Evolutionary conservation across 176 grass and related monocot species (phyloP).

Genomic region (Aegilops speltoides): DNA sequence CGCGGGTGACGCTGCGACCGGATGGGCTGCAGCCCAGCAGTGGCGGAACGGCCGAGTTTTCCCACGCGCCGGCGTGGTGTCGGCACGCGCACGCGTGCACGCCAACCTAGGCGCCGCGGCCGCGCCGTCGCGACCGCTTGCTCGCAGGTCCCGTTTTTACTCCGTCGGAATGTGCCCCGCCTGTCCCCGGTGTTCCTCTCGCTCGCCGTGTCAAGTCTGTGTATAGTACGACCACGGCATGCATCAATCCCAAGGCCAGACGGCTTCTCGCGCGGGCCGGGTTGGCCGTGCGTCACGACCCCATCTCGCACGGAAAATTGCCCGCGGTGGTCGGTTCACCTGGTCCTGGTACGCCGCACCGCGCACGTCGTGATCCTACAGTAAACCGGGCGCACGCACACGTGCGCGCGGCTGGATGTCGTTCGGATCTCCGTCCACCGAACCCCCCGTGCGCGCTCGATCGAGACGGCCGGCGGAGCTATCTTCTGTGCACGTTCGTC

Average conservation of each 20-base stretch:
- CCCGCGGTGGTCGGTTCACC: not conserved
- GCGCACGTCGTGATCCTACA: conserved; percentile 16
- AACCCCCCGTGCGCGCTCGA: not conserved
- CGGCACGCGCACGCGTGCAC: not conserved
- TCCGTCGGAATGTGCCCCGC: not conserved
- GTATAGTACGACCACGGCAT: no score
- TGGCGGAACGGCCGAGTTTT: not conserved
- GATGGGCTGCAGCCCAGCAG: not conserved
- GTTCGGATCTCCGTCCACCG: not conserved
- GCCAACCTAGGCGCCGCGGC: not conserved
- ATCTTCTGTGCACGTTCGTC: not conserved
- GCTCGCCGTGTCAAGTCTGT: not conserved
- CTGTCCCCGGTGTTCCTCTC: not conserved
- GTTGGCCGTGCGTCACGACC: not conserved
- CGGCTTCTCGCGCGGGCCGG: not conserved
- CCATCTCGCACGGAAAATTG: no score
- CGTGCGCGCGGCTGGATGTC: not conserved
- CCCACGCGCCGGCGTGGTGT: conserved; percentile 22
- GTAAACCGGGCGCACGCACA: not conserved
- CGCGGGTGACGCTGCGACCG: not conserved
- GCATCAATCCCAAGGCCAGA: no score
- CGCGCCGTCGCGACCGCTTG: not conserved
- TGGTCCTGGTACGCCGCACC: not conserved
- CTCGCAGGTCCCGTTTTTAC: not conserved
- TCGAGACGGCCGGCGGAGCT: not conserved